Evolutionary conservation across 139 green algal genomes (phyloP).

Genomic region (Diplosphaera chodatii): DNA sequence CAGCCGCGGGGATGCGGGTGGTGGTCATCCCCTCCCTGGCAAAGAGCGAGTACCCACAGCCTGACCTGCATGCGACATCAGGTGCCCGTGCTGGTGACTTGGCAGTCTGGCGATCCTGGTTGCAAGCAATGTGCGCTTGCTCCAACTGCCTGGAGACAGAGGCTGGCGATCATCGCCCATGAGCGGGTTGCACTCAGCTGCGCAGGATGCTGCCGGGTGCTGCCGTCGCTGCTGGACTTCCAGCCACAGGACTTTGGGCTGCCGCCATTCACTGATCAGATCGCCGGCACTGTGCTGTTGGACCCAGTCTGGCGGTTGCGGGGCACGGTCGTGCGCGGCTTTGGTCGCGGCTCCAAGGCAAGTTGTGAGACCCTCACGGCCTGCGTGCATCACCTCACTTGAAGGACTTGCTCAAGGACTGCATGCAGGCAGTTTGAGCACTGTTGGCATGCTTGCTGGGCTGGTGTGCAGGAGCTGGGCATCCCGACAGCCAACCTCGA

Average conservation of each 20-base stretch:
- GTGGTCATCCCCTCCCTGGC: conserved; percentile 64
- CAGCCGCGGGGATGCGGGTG: conserved; percentile 74
- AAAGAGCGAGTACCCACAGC: conserved; percentile 20
- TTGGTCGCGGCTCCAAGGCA: conserved; percentile 78
- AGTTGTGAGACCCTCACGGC: too few species aligned
- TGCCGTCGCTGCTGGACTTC: conserved; percentile 81
- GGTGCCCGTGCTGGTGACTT: conserved; percentile 11
- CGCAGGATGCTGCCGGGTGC: conserved; percentile 23
- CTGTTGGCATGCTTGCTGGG: not conserved
- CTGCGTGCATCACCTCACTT: too few species aligned
- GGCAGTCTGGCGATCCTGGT: too few species aligned
- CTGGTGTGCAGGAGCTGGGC: conserved; percentile 72
- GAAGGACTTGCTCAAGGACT: too few species aligned
- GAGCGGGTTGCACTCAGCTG: not conserved
- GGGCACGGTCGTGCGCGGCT: conserved; percentile 86
- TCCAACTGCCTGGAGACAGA: too few species aligned
- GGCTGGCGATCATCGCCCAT: not conserved
- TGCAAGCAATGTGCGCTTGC: too few species aligned
- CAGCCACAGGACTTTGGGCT: conserved; percentile 54
- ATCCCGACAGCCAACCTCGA: conserved; percentile 92
- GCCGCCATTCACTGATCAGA: conserved; percentile 62
- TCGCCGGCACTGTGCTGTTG: conserved; percentile 34
- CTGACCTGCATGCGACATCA: not conserved
- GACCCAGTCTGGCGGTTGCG: conserved; percentile 52
- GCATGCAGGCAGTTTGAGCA: not conserved